These are phyloP conservation scores for Salix brachista DNA, from an alignment of 345 rosid species.

Conservation along the genomic window DNA sequence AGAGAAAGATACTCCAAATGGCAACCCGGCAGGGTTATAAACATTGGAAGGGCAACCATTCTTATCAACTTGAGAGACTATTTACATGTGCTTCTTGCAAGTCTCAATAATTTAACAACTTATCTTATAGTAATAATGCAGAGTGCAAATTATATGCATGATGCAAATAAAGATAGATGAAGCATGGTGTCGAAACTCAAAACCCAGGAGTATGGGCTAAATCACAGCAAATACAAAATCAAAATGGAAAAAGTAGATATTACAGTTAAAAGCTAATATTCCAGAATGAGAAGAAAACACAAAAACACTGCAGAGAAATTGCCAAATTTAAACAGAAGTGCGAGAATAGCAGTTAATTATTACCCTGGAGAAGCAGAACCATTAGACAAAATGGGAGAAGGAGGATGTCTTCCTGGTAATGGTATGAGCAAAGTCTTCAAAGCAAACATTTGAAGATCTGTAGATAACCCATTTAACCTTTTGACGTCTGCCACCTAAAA, in stretches of 20 bases:
- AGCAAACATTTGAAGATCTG: constrained; percentile 94
- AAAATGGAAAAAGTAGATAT: neutral
- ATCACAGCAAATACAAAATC: neutral
- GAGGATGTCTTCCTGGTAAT: constrained; percentile 82
- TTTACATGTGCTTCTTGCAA: too few species aligned
- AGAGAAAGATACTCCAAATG: neutral
- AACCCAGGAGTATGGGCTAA: neutral
- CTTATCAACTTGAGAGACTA: neutral
- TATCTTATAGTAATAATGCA: neutral
- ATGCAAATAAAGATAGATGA: neutral
- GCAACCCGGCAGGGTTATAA: neutral
- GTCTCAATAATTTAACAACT: neutral
- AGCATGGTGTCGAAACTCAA: neutral
- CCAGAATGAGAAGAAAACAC: neutral
- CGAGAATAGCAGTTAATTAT: neutral
- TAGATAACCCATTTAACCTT: constrained; percentile 71
- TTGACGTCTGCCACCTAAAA: constrained; percentile 76
- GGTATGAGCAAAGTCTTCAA: constrained; percentile 69
- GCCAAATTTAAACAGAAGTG: neutral
- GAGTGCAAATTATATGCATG: neutral
- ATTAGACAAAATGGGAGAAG: constrained; percentile 53
- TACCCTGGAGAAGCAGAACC: constrained; percentile 42
- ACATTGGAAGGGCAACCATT: neutral
- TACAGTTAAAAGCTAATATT: neutral
- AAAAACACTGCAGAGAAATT: neutral